Evolutionary conservation across 2,329 filamentous ascomycete species (phyloP), one percentile per base, ranked within the genome.

Genomic region (Botrytis fragariae): DNA sequence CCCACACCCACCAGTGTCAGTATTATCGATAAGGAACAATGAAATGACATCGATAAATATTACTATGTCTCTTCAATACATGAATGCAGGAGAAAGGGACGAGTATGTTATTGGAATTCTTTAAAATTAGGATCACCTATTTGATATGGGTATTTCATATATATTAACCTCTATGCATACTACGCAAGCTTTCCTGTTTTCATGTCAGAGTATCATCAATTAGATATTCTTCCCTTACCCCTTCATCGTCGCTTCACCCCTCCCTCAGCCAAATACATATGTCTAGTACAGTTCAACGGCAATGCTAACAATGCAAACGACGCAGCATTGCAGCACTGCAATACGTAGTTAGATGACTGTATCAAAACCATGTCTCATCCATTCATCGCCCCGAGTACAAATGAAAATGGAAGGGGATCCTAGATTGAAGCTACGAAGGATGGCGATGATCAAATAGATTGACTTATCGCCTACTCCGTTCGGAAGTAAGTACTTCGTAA

Each of bases 251-350:
- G 37, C n/a, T 32, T 42, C 64, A 68, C 32, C 64, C 25, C 25
- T 29, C 37, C 39, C 51, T 39, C 51, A 68, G 22, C 25, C 67
- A 16, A 69, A n/a, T 44, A 69, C 51, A 25, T 61, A 35, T 69
- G 44, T 45, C 29, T 51, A 29, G 14, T 18, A 22, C 69, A 71
- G 32, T 59, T 48, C 22, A 71, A 71, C 39, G 59, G 61, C 25
- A 54, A n/a, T 54, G 48, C 48, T 54, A 54, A n/a, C 25, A 10
- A 54, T 54, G 48, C 25, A 54, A n/a, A n/a, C 48, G 48, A 54
- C 29, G 44, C 54, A 63, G 69, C 57, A 71, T 54, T 22, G 65
- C 45, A 69, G 48, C 16, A 51, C n/a, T 70, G 68, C 57, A 62
- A 57, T 62, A 62, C 59, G 42, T 48, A 70, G 39, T 22, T 57